Percentiles rank a stretch among this genome's conserved stretches.
Conservation (phyloP, 805 yeast species). For the Lipomyces starkeyi region DNA sequence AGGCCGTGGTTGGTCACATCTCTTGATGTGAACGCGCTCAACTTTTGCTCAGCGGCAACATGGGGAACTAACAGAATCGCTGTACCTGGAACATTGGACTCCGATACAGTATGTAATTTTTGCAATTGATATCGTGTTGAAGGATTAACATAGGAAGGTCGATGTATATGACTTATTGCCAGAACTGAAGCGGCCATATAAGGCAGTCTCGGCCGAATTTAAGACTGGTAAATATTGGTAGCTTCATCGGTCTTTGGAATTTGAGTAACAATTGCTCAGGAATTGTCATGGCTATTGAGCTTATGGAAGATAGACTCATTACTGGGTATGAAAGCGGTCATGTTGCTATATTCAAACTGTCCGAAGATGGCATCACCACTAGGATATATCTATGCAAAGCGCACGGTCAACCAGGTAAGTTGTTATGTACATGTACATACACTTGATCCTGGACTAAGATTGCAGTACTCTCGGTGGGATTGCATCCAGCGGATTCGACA, state of each 20-base stretch:
- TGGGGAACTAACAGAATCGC: constrained; percentile 49
- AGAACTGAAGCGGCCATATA: constrained; percentile 35
- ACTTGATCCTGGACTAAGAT: not conserved
- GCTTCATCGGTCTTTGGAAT: not conserved
- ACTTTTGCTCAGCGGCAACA: constrained; percentile 69
- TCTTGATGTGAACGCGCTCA: constrained; percentile 74
- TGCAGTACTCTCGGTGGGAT: constrained; percentile 38
- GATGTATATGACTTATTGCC: constrained; percentile 60
- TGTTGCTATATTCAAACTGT: constrained; percentile 47
- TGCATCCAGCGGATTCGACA: constrained; percentile 32
- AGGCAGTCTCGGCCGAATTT: constrained; percentile 41
- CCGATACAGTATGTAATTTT: constrained; percentile 55
- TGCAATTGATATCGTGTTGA: not conserved
- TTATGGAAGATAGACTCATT: constrained; percentile 45
- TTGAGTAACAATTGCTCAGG: constrained; percentile 52
- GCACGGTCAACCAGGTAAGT: constrained; percentile 46
- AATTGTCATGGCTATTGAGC: constrained; percentile 65
- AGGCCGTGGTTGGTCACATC: constrained; percentile 45
- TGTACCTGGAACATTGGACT: constrained; percentile 68
- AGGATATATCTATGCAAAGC: constrained; percentile 35
- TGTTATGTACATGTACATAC: not conserved
- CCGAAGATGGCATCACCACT: not conserved
- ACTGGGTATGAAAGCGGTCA: constrained; percentile 82
- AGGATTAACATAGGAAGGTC: constrained; percentile 17
- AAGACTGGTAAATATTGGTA: constrained; percentile 30